Base-by-base conservation (phyloP, 768 basidiomycete genomes). In the Russula lepida region DNA sequence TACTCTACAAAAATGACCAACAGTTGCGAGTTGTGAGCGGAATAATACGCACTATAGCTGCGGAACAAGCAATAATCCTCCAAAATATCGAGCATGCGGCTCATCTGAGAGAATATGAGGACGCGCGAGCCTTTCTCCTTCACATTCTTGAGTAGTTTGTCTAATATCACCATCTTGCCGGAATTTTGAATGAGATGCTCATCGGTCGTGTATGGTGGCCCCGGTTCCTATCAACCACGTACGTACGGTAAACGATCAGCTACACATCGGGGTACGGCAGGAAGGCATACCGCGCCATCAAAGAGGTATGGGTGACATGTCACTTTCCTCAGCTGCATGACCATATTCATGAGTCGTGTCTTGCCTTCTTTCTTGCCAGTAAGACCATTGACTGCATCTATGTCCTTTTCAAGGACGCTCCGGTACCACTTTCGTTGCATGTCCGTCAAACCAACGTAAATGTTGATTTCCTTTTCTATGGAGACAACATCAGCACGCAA, bases 371-470 rank as follows among this genome's bases (percentile, higher is more conserved):
- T 98, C 81, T 97, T 98, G 8, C 95, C 93, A 2, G 92, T 91
- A 33, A 94, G 77, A 43, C 92, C 94, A 69, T 98, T 98, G 44
- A 99, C 97, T 9, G 95, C 95, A 69, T 98, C 95, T 58, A 99
- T 98, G 71, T 98, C 95, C 75, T 98, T 98, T 75, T 98, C 94
- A 59, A 98, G 74, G 7, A 99, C 88, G 2, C 85, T 90, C 32
- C 92, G 86, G 73, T 99, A 98, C 97, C 95, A 98, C 70, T 95
- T 98, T 30, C 93, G 77, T 71, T 99, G 97, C 92, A 99, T 94
- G 25, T 97, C 94, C 7, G 93, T 89, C 61, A 98, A 81, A 54
- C 95, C 95, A 54, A 99, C 89, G 60, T 98, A 99, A 47, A 98
- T 92, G 69, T 98, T 99, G 72, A 98, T 94, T 69, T 98, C 97